Percentiles rank a stretch among this genome's conserved stretches.
Conservation (phyloP, 2,329 filamentous ascomycete genomes). For the Cyphellophora attinorum region DNA sequence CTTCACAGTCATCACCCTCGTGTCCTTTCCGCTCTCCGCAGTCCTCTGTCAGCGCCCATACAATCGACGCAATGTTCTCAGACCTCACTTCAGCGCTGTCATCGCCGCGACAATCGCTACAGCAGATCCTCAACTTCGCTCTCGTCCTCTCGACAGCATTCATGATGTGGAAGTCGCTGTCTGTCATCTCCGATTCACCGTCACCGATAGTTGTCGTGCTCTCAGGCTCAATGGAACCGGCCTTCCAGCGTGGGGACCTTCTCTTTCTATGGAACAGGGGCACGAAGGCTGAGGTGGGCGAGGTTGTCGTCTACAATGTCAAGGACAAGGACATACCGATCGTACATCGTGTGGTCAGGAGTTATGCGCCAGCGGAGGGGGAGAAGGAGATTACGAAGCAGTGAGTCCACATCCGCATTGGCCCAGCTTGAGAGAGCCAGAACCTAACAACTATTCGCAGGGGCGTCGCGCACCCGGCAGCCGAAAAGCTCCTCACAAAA, state of each 20-base stretch:
- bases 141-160: constrained; percentile 85
- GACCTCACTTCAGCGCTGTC: constrained; percentile 45
- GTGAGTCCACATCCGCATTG: neutral
- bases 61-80: constrained; percentile 68
- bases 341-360: constrained; percentile 80
- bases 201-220: constrained; percentile 59
- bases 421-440: no score
- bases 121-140: constrained; percentile 81
- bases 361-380: constrained; percentile 35
- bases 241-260: constrained; percentile 55
- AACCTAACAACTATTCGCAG: no score
- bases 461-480: neutral
- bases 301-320: constrained; percentile 75
- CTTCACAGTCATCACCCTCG: no score
- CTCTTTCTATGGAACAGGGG: constrained; percentile 56
- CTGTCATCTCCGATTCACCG: constrained; percentile 63
- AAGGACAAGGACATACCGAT: constrained; percentile 94
- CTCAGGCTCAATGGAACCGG: constrained; percentile 59
- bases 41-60: no score
- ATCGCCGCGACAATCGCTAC: constrained; percentile 70
- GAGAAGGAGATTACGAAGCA: neutral
- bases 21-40: no score
- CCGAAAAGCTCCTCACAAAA: constrained; percentile 72
- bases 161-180: constrained; percentile 91
- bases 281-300: constrained; percentile 56